Evolutionary conservation across 306 rosid genomes (phyloP).

Genomic region (Malus fusca): DNA sequence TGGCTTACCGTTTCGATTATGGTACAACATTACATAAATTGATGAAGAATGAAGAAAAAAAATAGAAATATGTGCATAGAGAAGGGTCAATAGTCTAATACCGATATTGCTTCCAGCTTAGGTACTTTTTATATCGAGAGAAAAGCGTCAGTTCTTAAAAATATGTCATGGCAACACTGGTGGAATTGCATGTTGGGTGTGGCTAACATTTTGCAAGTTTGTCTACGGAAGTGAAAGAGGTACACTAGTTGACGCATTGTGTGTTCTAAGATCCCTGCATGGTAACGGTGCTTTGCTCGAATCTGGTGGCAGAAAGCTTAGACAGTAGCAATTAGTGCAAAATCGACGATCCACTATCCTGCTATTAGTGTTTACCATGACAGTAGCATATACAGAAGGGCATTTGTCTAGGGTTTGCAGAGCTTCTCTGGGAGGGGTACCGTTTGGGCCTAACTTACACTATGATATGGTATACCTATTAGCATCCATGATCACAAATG

Average conservation of each 20-base stretch:
- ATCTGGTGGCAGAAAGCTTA: neutral
- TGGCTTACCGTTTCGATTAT: too few relatives aligned
- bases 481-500: constrained; percentile 17
- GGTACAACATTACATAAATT: too few relatives aligned
- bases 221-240: neutral
- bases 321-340: neutral
- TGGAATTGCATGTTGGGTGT: neutral
- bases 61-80: too few relatives aligned
- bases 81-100: too few relatives aligned
- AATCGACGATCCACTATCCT: neutral
- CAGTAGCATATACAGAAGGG: constrained; percentile 7
- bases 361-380: constrained; percentile 7
- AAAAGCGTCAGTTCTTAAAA: too few relatives aligned
- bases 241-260: neutral
- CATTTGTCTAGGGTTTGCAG: neutral
- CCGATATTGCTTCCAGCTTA: too few relatives aligned
- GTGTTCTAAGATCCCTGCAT: neutral
- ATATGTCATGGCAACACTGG: too few relatives aligned
- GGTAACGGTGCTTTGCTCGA: neutral
- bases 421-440: neutral
- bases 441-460: neutral
- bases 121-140: too few relatives aligned
- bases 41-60: too few relatives aligned
- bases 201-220: neutral
- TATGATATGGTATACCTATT: neutral